Evolutionary conservation across 1,284 basidiomycete species (phyloP).

Genomic region (Naganishia albida): DNA sequence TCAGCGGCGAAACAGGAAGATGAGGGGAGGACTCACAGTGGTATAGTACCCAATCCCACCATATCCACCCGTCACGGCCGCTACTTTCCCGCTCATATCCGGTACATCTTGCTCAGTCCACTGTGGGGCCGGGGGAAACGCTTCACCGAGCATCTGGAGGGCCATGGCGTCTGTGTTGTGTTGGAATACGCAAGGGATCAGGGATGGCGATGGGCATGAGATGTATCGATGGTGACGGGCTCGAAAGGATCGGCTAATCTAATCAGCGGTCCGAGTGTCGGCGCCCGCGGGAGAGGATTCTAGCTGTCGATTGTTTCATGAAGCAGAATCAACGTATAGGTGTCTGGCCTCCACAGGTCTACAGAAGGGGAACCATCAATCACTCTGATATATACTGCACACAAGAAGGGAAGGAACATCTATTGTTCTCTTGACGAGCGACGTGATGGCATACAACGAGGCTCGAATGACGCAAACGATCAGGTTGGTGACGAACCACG

Average conservation of each 20-base stretch:
- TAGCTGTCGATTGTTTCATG: neutral
- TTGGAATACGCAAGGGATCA: neutral
- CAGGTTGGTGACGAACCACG: no score
- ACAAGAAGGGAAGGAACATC: no score
- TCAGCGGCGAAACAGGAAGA: neutral
- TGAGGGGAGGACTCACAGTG: neutral
- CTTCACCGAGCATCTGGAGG: conserved; percentile 21
- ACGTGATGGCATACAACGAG: no score
- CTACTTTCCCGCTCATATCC: conserved; percentile 31
- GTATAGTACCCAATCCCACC: conserved; percentile 17
- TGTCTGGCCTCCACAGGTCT: neutral
- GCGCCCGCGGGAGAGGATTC: neutral
- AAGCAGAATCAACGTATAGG: neutral
- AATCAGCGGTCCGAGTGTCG: neutral
- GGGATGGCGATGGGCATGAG: neutral
- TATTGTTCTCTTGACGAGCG: no score
- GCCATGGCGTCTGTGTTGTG: neutral
- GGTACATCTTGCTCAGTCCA: conserved; percentile 26
- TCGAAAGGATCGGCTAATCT: neutral
- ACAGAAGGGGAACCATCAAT: no score
- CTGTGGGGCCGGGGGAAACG: conserved; percentile 19
- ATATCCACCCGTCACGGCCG: conserved; percentile 24
- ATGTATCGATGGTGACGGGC: neutral
- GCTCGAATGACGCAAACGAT: no score
- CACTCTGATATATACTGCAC: no score